These are phyloP conservation scores for Trebouxiophyceae sp. DNA, from an alignment of 163 green algal species.

Conservation along the genomic window DNA sequence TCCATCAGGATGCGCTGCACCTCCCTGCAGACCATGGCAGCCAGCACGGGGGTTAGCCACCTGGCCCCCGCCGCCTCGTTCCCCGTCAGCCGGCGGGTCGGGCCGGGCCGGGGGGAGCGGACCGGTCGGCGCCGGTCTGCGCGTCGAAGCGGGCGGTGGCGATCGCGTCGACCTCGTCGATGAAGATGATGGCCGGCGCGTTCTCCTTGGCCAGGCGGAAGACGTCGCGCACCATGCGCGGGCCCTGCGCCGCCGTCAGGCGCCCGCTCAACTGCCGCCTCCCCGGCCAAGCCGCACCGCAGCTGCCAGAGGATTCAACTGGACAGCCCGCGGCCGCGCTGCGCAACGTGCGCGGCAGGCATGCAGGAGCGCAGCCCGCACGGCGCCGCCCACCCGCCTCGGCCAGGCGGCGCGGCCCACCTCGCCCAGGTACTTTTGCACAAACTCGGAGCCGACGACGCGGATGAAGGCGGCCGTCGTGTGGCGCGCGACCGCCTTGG, in stretches of 20 bases:
- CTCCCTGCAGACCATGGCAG: conserved; percentile 48
- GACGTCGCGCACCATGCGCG: conserved; percentile 97
- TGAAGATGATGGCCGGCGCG: conserved; percentile 98
- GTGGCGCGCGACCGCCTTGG: conserved; percentile 98
- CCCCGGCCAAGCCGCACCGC: not conserved
- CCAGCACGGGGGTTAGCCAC: too few relatives aligned
- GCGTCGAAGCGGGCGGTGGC: conserved; percentile 97
- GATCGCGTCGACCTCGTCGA: conserved; percentile 99
- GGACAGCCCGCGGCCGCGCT: not conserved
- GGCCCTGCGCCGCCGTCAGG: too few relatives aligned
- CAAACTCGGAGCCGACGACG: conserved; percentile 97
- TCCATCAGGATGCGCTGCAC: conserved; percentile 99
- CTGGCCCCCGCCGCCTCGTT: too few relatives aligned
- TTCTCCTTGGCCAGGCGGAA: conserved; percentile 99
- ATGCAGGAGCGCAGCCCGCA: too few relatives aligned
- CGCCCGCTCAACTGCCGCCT: not conserved
- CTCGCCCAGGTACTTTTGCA: conserved; percentile 99
- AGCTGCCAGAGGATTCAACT: not conserved
- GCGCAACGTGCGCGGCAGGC: too few relatives aligned
- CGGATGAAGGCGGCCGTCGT: conserved; percentile 98
- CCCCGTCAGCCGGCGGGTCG: too few relatives aligned
- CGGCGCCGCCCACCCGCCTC: too few relatives aligned
- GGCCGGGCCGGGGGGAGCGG: too few relatives aligned
- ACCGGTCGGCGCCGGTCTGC: conserved; percentile 81
- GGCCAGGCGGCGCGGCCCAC: conserved; percentile 28